These are phyloP conservation scores for Taphrina flavorubra DNA, from an alignment of 1,139 yeast species.

Conservation along the genomic window DNA sequence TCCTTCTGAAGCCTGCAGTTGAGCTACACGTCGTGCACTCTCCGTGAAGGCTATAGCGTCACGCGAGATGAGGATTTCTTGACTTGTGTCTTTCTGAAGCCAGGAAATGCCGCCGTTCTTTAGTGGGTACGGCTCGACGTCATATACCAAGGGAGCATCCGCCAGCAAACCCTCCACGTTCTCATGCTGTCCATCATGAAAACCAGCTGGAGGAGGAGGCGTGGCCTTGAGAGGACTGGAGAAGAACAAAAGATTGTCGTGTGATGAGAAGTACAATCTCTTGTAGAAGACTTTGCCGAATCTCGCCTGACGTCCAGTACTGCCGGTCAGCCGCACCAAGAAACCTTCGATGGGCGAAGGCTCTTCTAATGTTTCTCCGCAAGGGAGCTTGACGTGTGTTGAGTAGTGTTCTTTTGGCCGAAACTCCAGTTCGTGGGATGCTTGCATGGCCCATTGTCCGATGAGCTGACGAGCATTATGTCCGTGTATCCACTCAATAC, in stretches of 20 bases:
- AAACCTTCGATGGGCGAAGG: constrained; percentile 82
- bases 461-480: constrained; percentile 59
- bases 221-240: constrained; percentile 62
- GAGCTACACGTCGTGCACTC: constrained; percentile 64
- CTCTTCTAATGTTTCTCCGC: constrained; percentile 53
- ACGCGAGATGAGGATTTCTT: constrained; percentile 56
- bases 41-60: constrained; percentile 69
- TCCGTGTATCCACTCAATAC: constrained; percentile 75
- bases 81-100: constrained; percentile 55
- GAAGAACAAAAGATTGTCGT: constrained; percentile 66
- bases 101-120: constrained; percentile 60
- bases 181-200: neutral
- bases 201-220: constrained; percentile 49
- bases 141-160: constrained; percentile 17
- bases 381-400: constrained; percentile 46
- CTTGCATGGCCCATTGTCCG: constrained; percentile 56
- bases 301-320: constrained; percentile 57
- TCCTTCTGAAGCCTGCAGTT: constrained; percentile 64
- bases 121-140: constrained; percentile 55
- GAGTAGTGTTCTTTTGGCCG: constrained; percentile 61
- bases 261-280: constrained; percentile 67
- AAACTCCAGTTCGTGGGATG: constrained; percentile 62
- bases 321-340: constrained; percentile 63
- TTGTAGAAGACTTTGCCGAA: constrained; percentile 60
- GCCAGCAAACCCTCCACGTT: constrained; percentile 3